Percentiles rank a stretch among this genome's conserved stretches.
These are phyloP conservation scores for Fusarium gaditjirri DNA, from an alignment of 2,329 filamentous ascomycete species.

Conservation along the genomic window DNA sequence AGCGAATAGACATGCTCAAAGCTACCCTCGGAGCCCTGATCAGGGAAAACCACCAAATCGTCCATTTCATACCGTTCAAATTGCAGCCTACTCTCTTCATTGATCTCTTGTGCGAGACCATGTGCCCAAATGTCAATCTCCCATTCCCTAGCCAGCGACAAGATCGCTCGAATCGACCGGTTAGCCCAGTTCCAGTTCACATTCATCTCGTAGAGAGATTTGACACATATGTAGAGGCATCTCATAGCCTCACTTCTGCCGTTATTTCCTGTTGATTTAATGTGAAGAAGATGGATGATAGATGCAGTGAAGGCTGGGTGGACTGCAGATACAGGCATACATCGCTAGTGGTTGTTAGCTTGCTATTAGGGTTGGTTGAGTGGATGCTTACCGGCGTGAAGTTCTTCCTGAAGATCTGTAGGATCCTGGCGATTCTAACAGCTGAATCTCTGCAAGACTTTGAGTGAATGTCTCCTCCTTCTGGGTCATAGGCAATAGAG, in stretches of 20 bases:
- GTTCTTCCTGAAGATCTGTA: slow-evolving; percentile 32
- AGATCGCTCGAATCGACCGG: slow-evolving; percentile 25
- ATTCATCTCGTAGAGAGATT: slow-evolving; percentile 30
- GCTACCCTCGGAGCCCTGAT: neutral
- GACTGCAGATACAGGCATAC: slow-evolving; percentile 26
- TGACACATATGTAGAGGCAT: slow-evolving; percentile 24
- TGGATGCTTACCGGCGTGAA: slow-evolving; percentile 11
- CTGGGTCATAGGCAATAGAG: slow-evolving; percentile 23
- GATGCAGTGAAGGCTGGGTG: slow-evolving; percentile 32
- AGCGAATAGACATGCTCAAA: slow-evolving; percentile 11
- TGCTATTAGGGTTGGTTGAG: fast-evolving
- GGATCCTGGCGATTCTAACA: slow-evolving; percentile 17
- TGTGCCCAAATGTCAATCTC: slow-evolving; percentile 22
- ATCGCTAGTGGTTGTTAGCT: neutral
- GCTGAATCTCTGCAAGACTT: slow-evolving; percentile 24
- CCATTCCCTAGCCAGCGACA: slow-evolving; percentile 26
- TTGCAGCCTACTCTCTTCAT: slow-evolving; percentile 9
- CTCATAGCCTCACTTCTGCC: slow-evolving; percentile 18
- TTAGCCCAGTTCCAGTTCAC: slow-evolving; percentile 35
- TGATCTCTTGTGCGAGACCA: slow-evolving; percentile 21
- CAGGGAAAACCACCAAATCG: neutral
- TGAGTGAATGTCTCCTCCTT: slow-evolving; percentile 30
- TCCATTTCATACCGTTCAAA: slow-evolving; percentile 31
- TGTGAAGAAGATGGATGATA: slow-evolving; percentile 29
- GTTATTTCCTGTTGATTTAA: neutral